Base-by-base conservation (phyloP, 2,329 filamentous ascomycete genomes). In the Monosporascus sp. region DNA sequence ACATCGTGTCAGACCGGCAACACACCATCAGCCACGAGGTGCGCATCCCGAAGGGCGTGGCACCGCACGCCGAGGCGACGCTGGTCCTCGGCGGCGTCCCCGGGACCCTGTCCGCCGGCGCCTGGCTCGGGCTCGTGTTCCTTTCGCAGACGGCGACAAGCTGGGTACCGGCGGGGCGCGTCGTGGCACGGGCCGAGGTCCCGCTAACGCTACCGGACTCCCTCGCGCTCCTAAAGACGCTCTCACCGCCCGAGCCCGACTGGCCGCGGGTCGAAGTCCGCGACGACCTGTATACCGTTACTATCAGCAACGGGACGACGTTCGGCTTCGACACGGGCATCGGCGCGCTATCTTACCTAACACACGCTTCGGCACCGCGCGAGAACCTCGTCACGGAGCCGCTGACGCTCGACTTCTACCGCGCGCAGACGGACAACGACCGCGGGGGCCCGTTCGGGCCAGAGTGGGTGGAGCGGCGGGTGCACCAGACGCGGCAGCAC, bases 371-470 rank as follows among this genome's bases (percentile, higher is more conserved):
- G 3, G 51, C 58, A 3, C 62, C 65, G 0, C 48, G 63, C 7
- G 52, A 57, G 24, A 76, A 77, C 57, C 62, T 79, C 27, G 70
- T 81, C 48, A 74, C 72, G 4, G 63, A 73, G 31, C 75, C 77
- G 1, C 60, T 77, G 2, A 58, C 68, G 2, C 72, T 85, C 41
- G 75, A 77, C 56, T 80, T 88, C 64, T 87, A 85, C 72, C 83
- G 85, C 39, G 80, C 86, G 0, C 74, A 79, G 38, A 88, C 85
- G 0, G 83, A 88, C 68, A 88, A 88, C 63, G 85, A 88, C 63
- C 72, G 74, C 4, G 78, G 78, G 0, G 72, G 73, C 7, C 69
- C 73, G 17, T 80, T 81, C 57, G 83, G 82, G 1, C 70, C 74
- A 50, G 76, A 85, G 55, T 88, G 85, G 85, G 67, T 73, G 11